Conservation (phyloP, 257 asterid species). For the Gentiana dahurica region DNA sequence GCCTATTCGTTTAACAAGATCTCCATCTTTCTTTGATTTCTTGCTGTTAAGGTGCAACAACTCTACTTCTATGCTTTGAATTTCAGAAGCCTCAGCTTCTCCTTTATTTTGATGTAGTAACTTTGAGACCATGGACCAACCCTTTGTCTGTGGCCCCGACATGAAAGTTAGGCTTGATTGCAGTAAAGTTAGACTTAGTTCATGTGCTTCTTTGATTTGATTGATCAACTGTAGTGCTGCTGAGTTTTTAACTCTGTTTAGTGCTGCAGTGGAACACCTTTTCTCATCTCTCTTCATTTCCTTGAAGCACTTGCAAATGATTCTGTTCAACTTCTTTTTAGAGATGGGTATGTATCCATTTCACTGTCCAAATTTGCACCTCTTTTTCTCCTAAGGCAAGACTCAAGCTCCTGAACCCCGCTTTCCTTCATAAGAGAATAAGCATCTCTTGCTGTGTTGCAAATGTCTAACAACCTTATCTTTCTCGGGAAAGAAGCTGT, state of each 20-base stretch:
- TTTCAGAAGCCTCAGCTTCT: not conserved
- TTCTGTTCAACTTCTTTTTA: not conserved
- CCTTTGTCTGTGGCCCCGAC: conserved; percentile 3
- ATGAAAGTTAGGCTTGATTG: conserved; percentile 11
- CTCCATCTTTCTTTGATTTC: not conserved
- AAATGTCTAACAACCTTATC: conserved; percentile 1
- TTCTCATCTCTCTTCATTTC: not conserved
- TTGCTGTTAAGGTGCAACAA: conserved; percentile 3
- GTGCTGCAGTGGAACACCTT: not conserved
- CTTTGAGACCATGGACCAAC: conserved; percentile 27
- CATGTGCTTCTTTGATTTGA: not conserved
- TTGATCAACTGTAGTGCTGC: not conserved
- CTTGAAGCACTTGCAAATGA: not conserved
- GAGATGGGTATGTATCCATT: not conserved
- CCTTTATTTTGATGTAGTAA: conserved; percentile 5
- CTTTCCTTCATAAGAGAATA: conserved; percentile 8
- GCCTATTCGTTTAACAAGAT: conserved; percentile 18
- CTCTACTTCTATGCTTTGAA: not conserved
- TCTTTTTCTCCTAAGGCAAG: not conserved
- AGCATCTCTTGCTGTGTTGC: not conserved
- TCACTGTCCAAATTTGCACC: not conserved
- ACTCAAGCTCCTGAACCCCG: conserved; percentile 16
- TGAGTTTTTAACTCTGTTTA: not conserved
- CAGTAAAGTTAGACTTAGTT: not conserved
- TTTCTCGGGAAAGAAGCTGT: too few species aligned